Evolutionary conservation across 306 rosid genomes (phyloP).

Genomic region (Gastrolobium bilobum): DNA sequence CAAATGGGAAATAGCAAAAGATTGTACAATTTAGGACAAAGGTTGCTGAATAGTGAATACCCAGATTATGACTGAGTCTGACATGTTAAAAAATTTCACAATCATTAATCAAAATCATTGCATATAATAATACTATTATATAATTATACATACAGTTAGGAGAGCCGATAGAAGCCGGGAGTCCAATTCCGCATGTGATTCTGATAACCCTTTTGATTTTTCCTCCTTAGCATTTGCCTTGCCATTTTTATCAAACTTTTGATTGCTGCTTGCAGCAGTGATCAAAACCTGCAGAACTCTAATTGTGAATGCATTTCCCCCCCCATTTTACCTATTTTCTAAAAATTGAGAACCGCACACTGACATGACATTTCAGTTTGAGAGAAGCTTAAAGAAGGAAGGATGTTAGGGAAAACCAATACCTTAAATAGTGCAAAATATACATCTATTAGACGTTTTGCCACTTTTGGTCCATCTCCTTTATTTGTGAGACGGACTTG

Average conservation of each 20-base stretch:
- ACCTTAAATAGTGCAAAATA: constrained; percentile 98
- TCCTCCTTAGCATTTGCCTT: constrained; percentile 57
- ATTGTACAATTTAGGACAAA: not conserved
- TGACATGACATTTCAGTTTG: constrained; percentile 2
- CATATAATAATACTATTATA: not conserved
- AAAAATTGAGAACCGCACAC: not conserved
- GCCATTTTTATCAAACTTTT: constrained; percentile 57
- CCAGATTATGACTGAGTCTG: constrained; percentile 6
- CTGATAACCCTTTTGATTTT: constrained; percentile 51
- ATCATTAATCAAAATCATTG: not conserved
- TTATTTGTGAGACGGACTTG: constrained; percentile 80
- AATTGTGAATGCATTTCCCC: constrained; percentile 30
- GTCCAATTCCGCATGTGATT: constrained; percentile 82
- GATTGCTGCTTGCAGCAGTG: constrained; percentile 59
- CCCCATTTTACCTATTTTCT: constrained; percentile 7
- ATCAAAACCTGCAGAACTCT: constrained; percentile 73
- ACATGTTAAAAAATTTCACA: constrained; percentile 10
- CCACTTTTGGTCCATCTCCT: constrained; percentile 96
- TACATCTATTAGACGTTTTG: constrained; percentile 89
- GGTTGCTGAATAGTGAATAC: not conserved
- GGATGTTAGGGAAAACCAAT: constrained; percentile 31
- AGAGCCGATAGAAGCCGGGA: constrained; percentile 91
- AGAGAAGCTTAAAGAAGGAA: not conserved
- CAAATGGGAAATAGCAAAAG: constrained; percentile 30
- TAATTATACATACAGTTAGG: constrained; percentile 65